A percentile compares a stretch with the other conserved stretches of the same genome.
These are phyloP conservation scores for Wickerhamomyces sp. DNA, from an alignment of 1,139 yeast genomes.

Conservation along the genomic window DNA sequence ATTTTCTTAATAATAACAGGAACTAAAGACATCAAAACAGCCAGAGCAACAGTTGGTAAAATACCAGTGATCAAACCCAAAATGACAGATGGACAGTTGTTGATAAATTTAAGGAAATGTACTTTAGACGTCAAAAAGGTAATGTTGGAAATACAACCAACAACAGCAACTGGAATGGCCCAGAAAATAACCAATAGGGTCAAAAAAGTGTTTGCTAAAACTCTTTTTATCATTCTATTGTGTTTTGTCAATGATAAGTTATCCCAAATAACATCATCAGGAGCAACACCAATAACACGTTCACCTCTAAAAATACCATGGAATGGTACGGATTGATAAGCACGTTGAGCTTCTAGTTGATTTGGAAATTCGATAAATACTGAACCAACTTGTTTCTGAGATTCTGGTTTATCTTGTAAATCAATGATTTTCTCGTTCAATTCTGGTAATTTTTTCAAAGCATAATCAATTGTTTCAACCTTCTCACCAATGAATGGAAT, in stretches of 20 bases:
- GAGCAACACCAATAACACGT: conserved; percentile 52
- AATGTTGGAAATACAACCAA: conserved; percentile 73
- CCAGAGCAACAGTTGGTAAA: conserved; percentile 63
- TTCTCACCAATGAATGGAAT: conserved; percentile 39
- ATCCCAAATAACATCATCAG: conserved; percentile 61
- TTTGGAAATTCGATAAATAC: conserved; percentile 66
- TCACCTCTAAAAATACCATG: conserved; percentile 29
- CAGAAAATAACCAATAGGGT: conserved; percentile 61
- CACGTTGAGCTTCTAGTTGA: conserved; percentile 68
- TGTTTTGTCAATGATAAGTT: conserved; percentile 59
- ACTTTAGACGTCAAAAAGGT: conserved; percentile 57
- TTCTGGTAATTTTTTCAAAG: conserved; percentile 49
- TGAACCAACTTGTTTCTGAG: conserved; percentile 46
- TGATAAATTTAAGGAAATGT: conserved; percentile 58
- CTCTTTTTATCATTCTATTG: conserved; percentile 45
- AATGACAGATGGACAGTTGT: conserved; percentile 51
- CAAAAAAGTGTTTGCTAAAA: conserved; percentile 50
- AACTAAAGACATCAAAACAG: conserved; percentile 65
- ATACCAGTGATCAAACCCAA: conserved; percentile 73
- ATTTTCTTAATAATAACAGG: conserved; percentile 73
- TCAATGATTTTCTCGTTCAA: conserved; percentile 49
- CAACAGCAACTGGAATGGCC: conserved; percentile 85
- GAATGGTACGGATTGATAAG: conserved; percentile 55
- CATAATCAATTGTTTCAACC: conserved; percentile 56
- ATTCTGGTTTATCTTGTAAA: conserved; percentile 43